Evolutionary conservation across 1,284 basidiomycete genomes (phyloP).

Genomic region (Sanghuangporus sanghuang): DNA sequence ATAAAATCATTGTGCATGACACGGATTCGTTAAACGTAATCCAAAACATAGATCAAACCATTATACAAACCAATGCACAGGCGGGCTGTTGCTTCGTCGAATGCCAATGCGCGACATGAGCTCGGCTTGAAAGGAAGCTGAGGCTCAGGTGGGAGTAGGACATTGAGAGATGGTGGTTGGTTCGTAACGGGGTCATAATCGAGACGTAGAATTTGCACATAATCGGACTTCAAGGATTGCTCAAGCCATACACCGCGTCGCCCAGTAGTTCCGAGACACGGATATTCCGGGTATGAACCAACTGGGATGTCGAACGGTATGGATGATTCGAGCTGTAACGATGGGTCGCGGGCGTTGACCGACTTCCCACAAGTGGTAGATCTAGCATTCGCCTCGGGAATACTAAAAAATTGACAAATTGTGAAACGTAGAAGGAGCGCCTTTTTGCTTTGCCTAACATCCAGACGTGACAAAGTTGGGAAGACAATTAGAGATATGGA

Average conservation of each 20-base stretch:
- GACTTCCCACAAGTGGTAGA: neutral
- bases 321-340: conserved; percentile 6
- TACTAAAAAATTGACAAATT: neutral
- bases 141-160: conserved; percentile 16
- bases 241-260: conserved; percentile 19
- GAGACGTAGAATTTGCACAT: conserved; percentile 8
- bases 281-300: conserved; percentile 16
- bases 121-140: conserved; percentile 18
- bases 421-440: conserved; percentile 12
- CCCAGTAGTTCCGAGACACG: conserved; percentile 14
- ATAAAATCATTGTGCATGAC: neutral
- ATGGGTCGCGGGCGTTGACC: neutral
- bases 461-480: conserved; percentile 14
- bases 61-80: conserved; percentile 15
- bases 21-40: conserved; percentile 8
- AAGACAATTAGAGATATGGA: conserved; percentile 17
- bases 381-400: neutral
- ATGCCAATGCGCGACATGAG: conserved; percentile 14
- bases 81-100: conserved; percentile 17
- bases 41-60: conserved; percentile 15
- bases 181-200: neutral
- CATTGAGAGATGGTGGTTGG: conserved; percentile 9
- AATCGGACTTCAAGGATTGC: conserved; percentile 16
- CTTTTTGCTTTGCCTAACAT: conserved; percentile 16
- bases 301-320: conserved; percentile 15